phyloP scores from a whole-genome alignment of 83 land plant genomes.

The Picea abies region DNA sequence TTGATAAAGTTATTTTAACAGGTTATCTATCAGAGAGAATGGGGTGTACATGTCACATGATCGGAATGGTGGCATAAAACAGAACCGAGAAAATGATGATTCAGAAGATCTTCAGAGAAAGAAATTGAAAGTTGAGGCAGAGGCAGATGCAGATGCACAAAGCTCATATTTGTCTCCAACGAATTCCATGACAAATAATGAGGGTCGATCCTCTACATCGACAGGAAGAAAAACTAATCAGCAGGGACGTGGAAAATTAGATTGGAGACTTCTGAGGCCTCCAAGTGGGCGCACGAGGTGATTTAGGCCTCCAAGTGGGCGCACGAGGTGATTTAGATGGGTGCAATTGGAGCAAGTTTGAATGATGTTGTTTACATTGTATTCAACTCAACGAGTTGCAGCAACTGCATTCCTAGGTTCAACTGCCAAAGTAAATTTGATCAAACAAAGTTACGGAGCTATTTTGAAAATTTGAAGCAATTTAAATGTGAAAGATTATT shows the following conservation, averaged over 20 bases:
- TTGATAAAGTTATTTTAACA: too few relatives aligned
- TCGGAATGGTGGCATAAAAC: conserved; percentile 9
- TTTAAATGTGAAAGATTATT: neutral
- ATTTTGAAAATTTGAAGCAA: too few relatives aligned
- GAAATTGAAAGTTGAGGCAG: conserved; percentile 28
- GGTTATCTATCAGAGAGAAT: neutral
- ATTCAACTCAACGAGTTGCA: neutral
- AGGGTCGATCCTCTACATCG: conserved; percentile 17
- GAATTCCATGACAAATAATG: neutral
- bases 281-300: conserved; percentile 10
- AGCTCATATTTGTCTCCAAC: conserved; percentile 24
- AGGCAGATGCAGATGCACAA: conserved; percentile 24
- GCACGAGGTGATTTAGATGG: neutral
- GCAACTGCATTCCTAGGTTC: neutral
- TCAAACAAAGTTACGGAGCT: neutral
- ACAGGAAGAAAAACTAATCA: conserved; percentile 22
- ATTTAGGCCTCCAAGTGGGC: conserved; percentile 1
- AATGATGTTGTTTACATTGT: neutral
- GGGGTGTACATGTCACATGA: conserved; percentile 3
- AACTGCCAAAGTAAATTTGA: too few relatives aligned
- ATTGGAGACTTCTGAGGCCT: conserved; percentile 30
- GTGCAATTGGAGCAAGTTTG: neutral
- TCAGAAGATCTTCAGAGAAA: conserved; percentile 44
- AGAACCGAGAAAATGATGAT: neutral
- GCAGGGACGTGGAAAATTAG: conserved; percentile 19